Percentiles rank a stretch among this genome's conserved stretches.
Evolutionary conservation across 345 rosid species (phyloP).

Genomic region (Salix purpurea): DNA sequence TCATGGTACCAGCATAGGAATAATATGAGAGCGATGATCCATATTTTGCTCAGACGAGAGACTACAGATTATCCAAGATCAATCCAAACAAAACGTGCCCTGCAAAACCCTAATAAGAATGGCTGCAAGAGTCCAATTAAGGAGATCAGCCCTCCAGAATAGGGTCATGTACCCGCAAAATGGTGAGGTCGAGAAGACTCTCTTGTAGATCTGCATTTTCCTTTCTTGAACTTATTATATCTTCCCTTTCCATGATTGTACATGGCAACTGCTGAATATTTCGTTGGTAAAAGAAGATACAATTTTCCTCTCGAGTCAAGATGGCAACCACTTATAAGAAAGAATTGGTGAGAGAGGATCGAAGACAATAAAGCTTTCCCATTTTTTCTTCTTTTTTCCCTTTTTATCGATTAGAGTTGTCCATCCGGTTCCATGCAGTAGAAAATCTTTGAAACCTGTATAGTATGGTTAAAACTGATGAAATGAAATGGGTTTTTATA

Average conservation of each 20-base stretch:
- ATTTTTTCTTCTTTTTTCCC: not conserved
- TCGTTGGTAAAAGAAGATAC: not conserved
- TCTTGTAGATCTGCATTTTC: not conserved
- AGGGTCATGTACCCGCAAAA: not conserved
- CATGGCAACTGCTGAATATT: conserved; percentile 21
- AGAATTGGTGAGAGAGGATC: not conserved
- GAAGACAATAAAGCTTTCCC: not conserved
- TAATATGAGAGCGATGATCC: not conserved
- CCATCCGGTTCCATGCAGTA: not conserved
- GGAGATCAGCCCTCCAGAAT: not conserved
- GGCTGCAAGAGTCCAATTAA: not conserved
- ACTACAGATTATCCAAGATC: not conserved
- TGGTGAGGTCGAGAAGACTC: not conserved
- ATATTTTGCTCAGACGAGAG: not conserved
- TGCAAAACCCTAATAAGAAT: not conserved
- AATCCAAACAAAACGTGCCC: not conserved
- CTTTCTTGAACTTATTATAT: conserved; percentile 3
- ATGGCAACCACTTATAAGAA: conserved; percentile 8
- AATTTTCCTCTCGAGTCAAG: conserved; percentile 7
- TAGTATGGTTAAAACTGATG: too few relatives aligned
- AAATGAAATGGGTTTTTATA: too few relatives aligned
- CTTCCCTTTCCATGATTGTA: conserved; percentile 19
- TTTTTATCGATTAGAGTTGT: not conserved
- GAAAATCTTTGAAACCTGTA: too few relatives aligned
- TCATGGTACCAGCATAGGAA: not conserved